Base-by-base conservation (phyloP, 2,329 filamentous ascomycete genomes). In the Fusarium verticillioides region DNA sequence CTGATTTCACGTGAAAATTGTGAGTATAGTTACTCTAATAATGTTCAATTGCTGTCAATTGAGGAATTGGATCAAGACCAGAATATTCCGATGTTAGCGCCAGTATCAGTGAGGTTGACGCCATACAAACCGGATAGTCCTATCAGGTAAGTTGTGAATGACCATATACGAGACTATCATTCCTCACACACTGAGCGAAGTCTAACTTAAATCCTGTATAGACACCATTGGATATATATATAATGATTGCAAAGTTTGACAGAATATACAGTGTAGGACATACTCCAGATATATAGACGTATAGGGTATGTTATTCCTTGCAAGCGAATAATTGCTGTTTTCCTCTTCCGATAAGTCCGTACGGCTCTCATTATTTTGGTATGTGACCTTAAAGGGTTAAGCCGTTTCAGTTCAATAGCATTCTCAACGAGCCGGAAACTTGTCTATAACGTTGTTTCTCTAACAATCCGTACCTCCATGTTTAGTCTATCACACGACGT, bases 1-100 rank as follows among this genome's bases (percentile, higher is more conserved):
- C 12, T 11, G 1, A 5, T 2, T 26, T 3, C 5, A 9, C 8
- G 1, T 4, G 2, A 7, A 10, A 2, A 3, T 30, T 18, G 13
- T 39, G 2, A 12, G 11, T n/a, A 18, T 13, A 30, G 2, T 28
- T 37, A 18, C 18, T 28, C 8, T 7, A 18, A 18, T 2, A 5
- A 18, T 28, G 2, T n/a, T 28, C 7, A n/a, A n/a, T 13, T n/a
- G 8, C 15, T 13, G 10, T 42, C 15, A 28, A 13, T 28, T n/a
- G 10, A 54, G 10, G 34, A 18, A 39, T 18, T 12, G 7, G 13
- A 5, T 54, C 10, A 5, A 30, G 5, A 5, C 19, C 9, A 13
- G 2, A n/a, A 36, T 5, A 5, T n/a, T 9, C 12, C 10, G 6
- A n/a, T 7, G 26, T 28, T 30, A 54, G 37, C 50, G 36, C 11